Evolutionary conservation across 2,329 filamentous ascomycete genomes (phyloP).

Genomic region (Aspergillus sp.): DNA sequence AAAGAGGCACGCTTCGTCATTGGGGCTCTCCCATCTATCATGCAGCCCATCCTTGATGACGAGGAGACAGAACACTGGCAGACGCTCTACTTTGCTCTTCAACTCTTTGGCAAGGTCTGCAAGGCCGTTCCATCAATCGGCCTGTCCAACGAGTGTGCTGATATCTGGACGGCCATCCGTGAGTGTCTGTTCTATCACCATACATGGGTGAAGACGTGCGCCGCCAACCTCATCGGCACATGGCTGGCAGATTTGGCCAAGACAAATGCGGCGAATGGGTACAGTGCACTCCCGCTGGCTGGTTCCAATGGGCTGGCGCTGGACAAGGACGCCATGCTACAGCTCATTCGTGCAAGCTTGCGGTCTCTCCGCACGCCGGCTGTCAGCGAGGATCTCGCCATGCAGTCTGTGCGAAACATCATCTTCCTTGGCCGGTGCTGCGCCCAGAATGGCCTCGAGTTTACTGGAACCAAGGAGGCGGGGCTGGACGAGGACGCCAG

Average conservation of each 20-base stretch:
- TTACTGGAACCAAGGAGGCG: constrained; percentile 40
- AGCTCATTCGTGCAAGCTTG: constrained; percentile 56
- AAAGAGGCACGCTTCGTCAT: constrained; percentile 65
- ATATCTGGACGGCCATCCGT: constrained; percentile 70
- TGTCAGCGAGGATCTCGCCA: constrained; percentile 70
- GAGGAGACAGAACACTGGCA: constrained; percentile 60
- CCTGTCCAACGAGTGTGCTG: constrained; percentile 57
- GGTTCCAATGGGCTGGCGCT: constrained; percentile 72
- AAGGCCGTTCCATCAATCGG: constrained; percentile 63
- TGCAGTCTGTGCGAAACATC: constrained; percentile 75
- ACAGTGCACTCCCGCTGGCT: constrained; percentile 58
- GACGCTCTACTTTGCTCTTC: constrained; percentile 70
- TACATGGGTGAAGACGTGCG: constrained; percentile 70
- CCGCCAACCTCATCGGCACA: constrained; percentile 69
- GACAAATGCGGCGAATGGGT: constrained; percentile 53
- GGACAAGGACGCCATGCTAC: constrained; percentile 60
- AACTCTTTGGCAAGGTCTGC: constrained; percentile 65
- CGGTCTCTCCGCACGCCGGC: constrained; percentile 60
- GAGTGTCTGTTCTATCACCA: constrained; percentile 70
- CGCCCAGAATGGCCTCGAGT: constrained; percentile 54
- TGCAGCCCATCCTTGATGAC: constrained; percentile 50
- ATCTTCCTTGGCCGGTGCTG: constrained; percentile 73
- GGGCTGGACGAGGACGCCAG: constrained; percentile 35
- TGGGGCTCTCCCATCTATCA: constrained; percentile 52
- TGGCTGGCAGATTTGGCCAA: constrained; percentile 78